Conservation (phyloP, 73 alveolate species). For the Chromera velia region DNA sequence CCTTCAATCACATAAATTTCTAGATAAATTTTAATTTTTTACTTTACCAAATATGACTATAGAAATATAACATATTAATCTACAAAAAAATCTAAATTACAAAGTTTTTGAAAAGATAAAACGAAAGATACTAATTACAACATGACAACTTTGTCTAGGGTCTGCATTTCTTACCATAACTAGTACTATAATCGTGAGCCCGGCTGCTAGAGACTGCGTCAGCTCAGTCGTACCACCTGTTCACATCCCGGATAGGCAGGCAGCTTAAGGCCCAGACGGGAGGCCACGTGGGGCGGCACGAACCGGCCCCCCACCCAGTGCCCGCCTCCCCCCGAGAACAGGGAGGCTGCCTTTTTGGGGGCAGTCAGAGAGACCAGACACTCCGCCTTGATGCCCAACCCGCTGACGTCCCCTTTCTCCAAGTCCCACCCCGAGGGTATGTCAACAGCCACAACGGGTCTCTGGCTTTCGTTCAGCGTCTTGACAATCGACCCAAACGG, state of each 20-base stretch:
- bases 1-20: too few species aligned
- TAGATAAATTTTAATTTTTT: too few species aligned
- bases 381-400: constrained; percentile 33
- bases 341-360: constrained; percentile 63
- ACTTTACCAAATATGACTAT: too few species aligned
- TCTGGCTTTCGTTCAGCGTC: background rate
- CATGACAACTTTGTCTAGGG: too few species aligned
- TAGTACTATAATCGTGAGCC: too few species aligned
- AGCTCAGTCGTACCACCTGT: too few species aligned
- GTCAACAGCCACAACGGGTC: constrained; percentile 73
- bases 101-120: too few species aligned
- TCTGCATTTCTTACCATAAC: too few species aligned
- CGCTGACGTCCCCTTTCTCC: constrained; percentile 74
- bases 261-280: constrained; percentile 13
- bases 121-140: too few species aligned
- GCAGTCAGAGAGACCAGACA: constrained; percentile 76
- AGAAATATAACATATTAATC: too few species aligned
- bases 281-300: background rate
- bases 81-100: too few species aligned
- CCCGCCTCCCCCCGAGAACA: background rate
- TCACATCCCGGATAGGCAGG: constrained; percentile 37
- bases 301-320: background rate
- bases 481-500: constrained; percentile 63
- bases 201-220: too few species aligned
- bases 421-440: constrained; percentile 99